These are phyloP conservation scores for Alnus rubra DNA, from an alignment of 306 rosid species.

Conservation along the genomic window DNA sequence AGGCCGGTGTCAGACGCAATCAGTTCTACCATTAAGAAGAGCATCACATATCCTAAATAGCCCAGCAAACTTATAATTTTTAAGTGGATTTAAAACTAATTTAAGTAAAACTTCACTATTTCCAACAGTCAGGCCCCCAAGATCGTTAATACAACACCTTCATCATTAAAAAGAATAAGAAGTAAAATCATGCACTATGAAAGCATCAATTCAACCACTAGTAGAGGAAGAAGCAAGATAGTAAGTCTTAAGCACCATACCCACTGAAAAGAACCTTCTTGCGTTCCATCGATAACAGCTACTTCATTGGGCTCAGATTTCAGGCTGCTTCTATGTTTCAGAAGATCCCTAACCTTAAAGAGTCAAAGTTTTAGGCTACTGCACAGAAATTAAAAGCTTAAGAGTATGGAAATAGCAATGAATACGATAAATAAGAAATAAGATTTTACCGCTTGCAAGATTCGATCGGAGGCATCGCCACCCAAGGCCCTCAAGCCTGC, in stretches of 20 bases:
- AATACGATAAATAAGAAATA: neutral
- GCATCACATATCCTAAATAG: neutral
- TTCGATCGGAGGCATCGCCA: conserved; percentile 76
- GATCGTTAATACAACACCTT: too few species aligned
- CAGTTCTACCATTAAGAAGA: neutral
- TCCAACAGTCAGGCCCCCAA: too few species aligned
- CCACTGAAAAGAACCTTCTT: conserved; percentile 98
- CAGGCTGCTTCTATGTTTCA: conserved; percentile 58
- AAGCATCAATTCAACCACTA: neutral
- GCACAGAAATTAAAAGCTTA: neutral
- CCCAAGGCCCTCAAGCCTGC: conserved; percentile 89
- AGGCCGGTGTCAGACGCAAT: neutral
- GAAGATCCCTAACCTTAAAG: conserved; percentile 78
- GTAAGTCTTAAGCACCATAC: conserved; percentile 48
- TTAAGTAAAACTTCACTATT: too few species aligned
- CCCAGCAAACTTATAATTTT: neutral
- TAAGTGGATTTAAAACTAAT: too few species aligned
- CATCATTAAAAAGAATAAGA: too few species aligned
- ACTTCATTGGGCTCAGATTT: conserved; percentile 60
- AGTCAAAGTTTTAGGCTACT: conserved; percentile 13
- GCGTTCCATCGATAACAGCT: conserved; percentile 87
- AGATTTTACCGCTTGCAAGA: conserved; percentile 78
- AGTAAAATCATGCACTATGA: too few species aligned
- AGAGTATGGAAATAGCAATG: neutral
- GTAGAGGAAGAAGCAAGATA: neutral